Percentiles rank a stretch among this genome's conserved stretches.
phyloP scores from a whole-genome alignment of 2,329 filamentous ascomycete species.

The Lachnellula occidentalis region DNA sequence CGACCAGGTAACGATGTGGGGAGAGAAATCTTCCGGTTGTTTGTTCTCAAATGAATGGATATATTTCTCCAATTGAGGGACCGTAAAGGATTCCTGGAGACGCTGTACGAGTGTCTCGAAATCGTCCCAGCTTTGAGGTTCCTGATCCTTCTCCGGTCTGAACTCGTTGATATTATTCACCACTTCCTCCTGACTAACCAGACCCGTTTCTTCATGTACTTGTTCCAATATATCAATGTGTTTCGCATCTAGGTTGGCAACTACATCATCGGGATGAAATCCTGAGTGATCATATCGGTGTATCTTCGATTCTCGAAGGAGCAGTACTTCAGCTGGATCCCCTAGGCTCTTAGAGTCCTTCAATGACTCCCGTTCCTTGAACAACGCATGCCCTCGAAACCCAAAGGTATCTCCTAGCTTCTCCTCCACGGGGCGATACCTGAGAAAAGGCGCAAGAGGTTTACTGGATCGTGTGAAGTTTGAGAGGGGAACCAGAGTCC shows the following conservation, averaged over 20 bases:
- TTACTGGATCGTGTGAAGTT: background rate
- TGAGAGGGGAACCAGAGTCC: background rate
- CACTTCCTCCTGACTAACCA: constrained; percentile 25
- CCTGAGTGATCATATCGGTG: constrained; percentile 8
- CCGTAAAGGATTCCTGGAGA: constrained; percentile 28
- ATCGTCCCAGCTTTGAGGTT: constrained; percentile 21
- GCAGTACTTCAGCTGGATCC: constrained; percentile 25
- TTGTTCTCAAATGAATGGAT: constrained; percentile 12
- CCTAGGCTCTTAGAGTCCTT: constrained; percentile 22
- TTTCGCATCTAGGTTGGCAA: constrained; percentile 3
- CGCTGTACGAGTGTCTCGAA: constrained; percentile 24
- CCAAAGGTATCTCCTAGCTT: constrained; percentile 17
- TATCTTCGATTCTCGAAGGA: constrained; percentile 28
- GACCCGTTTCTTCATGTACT: constrained; percentile 26
- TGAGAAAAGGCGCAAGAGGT: background rate
- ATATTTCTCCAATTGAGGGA: constrained; percentile 27
- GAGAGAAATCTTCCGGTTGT: background rate
- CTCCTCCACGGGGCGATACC: constrained; percentile 2
- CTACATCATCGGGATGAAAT: background rate
- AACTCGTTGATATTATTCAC: constrained; percentile 27
- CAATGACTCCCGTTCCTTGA: constrained; percentile 17
- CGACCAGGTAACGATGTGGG: background rate
- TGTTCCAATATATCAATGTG: constrained; percentile 28
- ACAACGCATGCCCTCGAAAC: constrained; percentile 13
- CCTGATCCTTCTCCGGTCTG: constrained; percentile 15